Evolutionary conservation across 2,329 filamentous ascomycete species (phyloP), one percentile per base, ranked within the genome.

Genomic region (Trichophyton equinum): DNA sequence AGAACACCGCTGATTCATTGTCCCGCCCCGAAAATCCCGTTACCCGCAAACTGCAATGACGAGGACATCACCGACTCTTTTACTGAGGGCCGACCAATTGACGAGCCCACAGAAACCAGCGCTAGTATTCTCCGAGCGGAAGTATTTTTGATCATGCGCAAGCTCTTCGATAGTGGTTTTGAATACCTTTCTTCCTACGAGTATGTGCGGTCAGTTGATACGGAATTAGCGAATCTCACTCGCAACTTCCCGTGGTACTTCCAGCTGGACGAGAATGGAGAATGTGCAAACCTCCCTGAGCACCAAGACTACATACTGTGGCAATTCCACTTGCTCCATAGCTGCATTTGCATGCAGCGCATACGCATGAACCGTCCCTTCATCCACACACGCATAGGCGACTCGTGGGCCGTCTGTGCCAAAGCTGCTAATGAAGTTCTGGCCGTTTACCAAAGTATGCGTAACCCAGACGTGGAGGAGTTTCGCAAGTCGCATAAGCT

Each of bases 331-430:
- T 62, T 68, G 46, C 57, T 69, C 22, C 67, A 68, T 33, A 68
- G 65, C 6, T 65, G 64, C 51, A 67, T 69, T 47, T 68, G 65
- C 60, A 65, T 67, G 58, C 67, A 68, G 51, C 67, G 67, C 5
- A 68, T 69, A 53, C 67, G 67, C 2, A 66, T 68, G 61, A 66
- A 68, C 38, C 61, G 67, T 18, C 64, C 66, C 1, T 69, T 69
- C 51, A 65, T 69, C 4, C 63, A 66, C 51, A 63, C 65, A 1
- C 65, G 64, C 20, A 62, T 65, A 11, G 66, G 64, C 3, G 63
- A 63, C 40, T 66, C 67, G 2, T 68, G 66, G 66, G 47, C 58
- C 30, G 64, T 65, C 7, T 67, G 65, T 62, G 63, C 59, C 49
- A 67, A 64, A 58, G 64, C 67, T 46, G 67, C 68, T 9, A 66